A percentile compares a stretch with the other conserved stretches of the same genome.
phyloP scores from a whole-genome alignment of 2,329 filamentous ascomycete species.

The Simplicillium sp. region DNA sequence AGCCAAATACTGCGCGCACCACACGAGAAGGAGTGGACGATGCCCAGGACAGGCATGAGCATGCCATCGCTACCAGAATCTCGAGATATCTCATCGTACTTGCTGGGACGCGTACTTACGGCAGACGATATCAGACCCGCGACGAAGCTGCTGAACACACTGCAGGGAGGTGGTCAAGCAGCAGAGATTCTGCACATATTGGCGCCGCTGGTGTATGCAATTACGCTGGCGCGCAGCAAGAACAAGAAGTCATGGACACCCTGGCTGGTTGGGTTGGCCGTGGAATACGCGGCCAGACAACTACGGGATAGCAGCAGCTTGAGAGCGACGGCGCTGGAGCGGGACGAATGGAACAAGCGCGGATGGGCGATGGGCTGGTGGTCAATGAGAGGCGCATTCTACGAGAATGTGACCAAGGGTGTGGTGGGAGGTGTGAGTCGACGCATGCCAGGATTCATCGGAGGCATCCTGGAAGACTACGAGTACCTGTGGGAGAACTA shows the following conservation, averaged over 20 bases:
- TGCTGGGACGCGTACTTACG: constrained; percentile 82
- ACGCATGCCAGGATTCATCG: constrained; percentile 70
- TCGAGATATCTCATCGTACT: constrained; percentile 75
- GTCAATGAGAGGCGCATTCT: constrained; percentile 93
- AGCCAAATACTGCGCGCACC: constrained; percentile 17
- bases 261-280: constrained; percentile 76
- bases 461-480: constrained; percentile 87
- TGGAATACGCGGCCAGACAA: constrained; percentile 86
- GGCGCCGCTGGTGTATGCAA: constrained; percentile 76
- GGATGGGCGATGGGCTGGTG: constrained; percentile 93
- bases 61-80: constrained; percentile 75
- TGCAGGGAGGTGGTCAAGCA: constrained; percentile 62
- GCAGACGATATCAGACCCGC: constrained; percentile 96
- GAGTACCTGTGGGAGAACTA: constrained; percentile 98
- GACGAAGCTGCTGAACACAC: constrained; percentile 71
- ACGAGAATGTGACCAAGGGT: constrained; percentile 79
- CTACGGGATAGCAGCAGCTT: constrained; percentile 63
- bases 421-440: constrained; percentile 64
- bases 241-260: constrained; percentile 80
- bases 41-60: constrained; percentile 87
- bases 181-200: constrained; percentile 91
- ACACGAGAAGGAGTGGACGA: constrained; percentile 62
- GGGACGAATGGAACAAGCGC: constrained; percentile 79
- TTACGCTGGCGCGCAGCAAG: constrained; percentile 64
- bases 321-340: constrained; percentile 77